Evolutionary conservation across 352 stramenopile genomes (phyloP).

Genomic region (Blastocystis hominis): DNA sequence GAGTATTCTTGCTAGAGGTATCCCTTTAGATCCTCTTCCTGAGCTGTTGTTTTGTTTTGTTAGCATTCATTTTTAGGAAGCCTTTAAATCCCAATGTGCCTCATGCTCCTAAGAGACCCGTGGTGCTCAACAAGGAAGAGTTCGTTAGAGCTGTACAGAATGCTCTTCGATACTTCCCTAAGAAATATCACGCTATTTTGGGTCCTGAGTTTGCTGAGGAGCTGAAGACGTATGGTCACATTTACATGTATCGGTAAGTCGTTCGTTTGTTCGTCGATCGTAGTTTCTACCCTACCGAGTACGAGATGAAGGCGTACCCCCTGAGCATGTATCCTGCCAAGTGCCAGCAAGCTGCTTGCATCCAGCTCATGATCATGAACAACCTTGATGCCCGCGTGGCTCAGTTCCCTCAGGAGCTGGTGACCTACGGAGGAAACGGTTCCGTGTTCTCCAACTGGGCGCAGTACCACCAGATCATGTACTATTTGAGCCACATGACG

Average conservation of each 20-base stretch:
- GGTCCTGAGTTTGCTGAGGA: slow-evolving; percentile 75
- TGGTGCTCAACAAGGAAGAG: slow-evolving; percentile 47
- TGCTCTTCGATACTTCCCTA: slow-evolving; percentile 75
- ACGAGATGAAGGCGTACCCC: slow-evolving; percentile 78
- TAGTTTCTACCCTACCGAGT: slow-evolving; percentile 69
- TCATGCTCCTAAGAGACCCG: slow-evolving; percentile 45
- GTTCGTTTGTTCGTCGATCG: not conserved
- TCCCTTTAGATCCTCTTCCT: slow-evolving; percentile 31
- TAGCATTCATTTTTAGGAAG: not conserved
- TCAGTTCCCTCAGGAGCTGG: slow-evolving; percentile 74
- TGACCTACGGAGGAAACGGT: slow-evolving; percentile 78
- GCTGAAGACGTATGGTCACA: slow-evolving; percentile 74
- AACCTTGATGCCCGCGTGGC: slow-evolving; percentile 75
- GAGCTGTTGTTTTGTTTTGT: slow-evolving; percentile 22
- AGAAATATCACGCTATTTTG: slow-evolving; percentile 67
- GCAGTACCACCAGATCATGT: slow-evolving; percentile 75
- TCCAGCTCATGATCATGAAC: slow-evolving; percentile 81
- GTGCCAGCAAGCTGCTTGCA: slow-evolving; percentile 70
- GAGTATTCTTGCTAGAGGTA: slow-evolving; percentile 49
- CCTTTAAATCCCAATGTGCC: slow-evolving; percentile 24
- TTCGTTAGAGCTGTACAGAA: slow-evolving; percentile 69
- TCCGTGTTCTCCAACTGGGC: slow-evolving; percentile 79
- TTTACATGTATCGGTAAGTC: slow-evolving; percentile 73
- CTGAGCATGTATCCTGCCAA: slow-evolving; percentile 70
- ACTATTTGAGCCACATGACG: slow-evolving; percentile 75